These are phyloP conservation scores for Ajuga chamaepitys DNA, from an alignment of 257 asterid genomes.

Conservation along the genomic window DNA sequence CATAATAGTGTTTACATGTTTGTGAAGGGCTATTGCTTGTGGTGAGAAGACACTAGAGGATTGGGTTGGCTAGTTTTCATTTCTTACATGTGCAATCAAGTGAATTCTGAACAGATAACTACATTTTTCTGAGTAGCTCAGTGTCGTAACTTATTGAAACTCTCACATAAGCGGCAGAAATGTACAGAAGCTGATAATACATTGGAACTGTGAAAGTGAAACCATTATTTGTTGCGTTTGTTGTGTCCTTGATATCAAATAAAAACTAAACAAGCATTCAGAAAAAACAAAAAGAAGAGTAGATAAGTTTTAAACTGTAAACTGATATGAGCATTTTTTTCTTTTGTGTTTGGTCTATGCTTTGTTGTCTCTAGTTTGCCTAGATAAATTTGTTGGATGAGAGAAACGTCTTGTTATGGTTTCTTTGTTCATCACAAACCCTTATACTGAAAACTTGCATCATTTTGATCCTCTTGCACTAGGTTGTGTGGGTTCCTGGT, in stretches of 20 bases:
- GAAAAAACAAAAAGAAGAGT: background rate
- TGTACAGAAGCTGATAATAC: background rate
- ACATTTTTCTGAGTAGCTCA: background rate
- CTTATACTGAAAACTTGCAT: background rate
- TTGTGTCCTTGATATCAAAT: background rate
- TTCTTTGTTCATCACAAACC: background rate
- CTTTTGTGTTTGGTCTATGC: background rate
- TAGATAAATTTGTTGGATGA: background rate
- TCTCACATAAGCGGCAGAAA: background rate
- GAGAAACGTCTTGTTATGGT: background rate
- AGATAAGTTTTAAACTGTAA: background rate
- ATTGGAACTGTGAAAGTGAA: background rate
- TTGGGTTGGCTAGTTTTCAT: background rate
- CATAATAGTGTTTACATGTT: background rate
- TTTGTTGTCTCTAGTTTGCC: background rate
- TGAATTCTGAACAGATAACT: background rate
- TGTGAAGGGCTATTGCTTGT: background rate
- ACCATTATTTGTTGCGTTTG: background rate
- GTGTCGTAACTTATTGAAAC: background rate
- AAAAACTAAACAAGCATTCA: background rate
- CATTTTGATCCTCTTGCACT: conserved; percentile 3
- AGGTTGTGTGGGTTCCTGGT: conserved; percentile 99
- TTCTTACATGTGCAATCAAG: background rate
- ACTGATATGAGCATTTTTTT: background rate
- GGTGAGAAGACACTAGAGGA: background rate